Evolutionary conservation across 768 basidiomycete species (phyloP).

Genomic region (Tylopilus plumbeoviolaceoides): DNA sequence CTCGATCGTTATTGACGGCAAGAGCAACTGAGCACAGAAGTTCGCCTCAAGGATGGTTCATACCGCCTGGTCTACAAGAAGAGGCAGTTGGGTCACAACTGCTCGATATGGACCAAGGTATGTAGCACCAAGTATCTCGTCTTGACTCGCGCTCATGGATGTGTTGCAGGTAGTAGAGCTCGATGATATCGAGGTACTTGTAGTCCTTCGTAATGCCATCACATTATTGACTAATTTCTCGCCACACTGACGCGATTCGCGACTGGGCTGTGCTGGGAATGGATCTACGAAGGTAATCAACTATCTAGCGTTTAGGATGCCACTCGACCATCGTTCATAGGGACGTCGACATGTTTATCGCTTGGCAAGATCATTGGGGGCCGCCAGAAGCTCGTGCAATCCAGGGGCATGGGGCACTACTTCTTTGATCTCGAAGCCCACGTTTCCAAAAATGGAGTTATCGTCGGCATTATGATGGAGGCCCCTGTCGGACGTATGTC

Average conservation of each 20-base stretch:
- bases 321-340: slow-evolving; percentile 9
- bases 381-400: slow-evolving; percentile 28
- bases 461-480: slow-evolving; percentile 32
- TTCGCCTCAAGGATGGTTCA: slow-evolving; percentile 25
- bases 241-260: slow-evolving; percentile 24
- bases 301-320: neutral
- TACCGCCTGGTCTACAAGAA: slow-evolving; percentile 28
- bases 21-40: slow-evolving; percentile 32
- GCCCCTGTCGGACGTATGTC: slow-evolving; percentile 26
- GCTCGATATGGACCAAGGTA: slow-evolving; percentile 31
- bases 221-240: neutral
- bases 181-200: slow-evolving; percentile 28
- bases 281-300: slow-evolving; percentile 24
- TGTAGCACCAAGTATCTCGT: neutral
- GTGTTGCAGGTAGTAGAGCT: slow-evolving; percentile 26
- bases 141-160: slow-evolving; percentile 3
- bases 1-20: slow-evolving; percentile 24
- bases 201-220: neutral
- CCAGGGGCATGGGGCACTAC: slow-evolving; percentile 24
- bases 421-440: slow-evolving; percentile 29
- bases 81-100: slow-evolving; percentile 17
- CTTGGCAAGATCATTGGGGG: slow-evolving; percentile 23
- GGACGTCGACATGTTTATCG: slow-evolving; percentile 29
- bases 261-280: slow-evolving; percentile 24
- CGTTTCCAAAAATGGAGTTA: slow-evolving; percentile 25